Conservation (phyloP, 2,329 filamentous ascomycete genomes). For the Lachnellula willkommii region DNA sequence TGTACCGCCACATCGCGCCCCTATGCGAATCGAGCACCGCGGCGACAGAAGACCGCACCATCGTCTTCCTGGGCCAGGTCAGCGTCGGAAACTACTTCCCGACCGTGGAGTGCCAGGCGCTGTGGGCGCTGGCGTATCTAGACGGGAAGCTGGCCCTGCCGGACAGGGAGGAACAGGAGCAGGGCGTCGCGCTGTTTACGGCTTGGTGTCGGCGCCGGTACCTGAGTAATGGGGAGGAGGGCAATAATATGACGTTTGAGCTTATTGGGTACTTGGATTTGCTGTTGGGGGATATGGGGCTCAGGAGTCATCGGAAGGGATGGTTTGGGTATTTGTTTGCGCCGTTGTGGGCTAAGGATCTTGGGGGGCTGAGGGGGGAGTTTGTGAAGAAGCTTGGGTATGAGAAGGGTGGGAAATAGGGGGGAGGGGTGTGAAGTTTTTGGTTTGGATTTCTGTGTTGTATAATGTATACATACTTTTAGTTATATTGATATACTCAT, state of each 20-base stretch:
- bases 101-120: slow-evolving; percentile 25
- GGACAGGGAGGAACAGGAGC: slow-evolving; percentile 17
- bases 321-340: slow-evolving; percentile 26
- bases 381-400: slow-evolving; percentile 11
- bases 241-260: slow-evolving; percentile 27
- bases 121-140: slow-evolving; percentile 27
- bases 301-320: slow-evolving; percentile 26
- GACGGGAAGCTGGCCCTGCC: slow-evolving; percentile 23
- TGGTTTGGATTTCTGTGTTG: too few relatives aligned
- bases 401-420: background rate
- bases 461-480: too few relatives aligned
- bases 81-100: slow-evolving; percentile 23
- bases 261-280: slow-evolving; percentile 27
- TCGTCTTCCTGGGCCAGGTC: slow-evolving; percentile 26
- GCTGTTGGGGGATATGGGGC: slow-evolving; percentile 25
- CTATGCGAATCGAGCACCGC: slow-evolving; percentile 5
- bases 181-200: slow-evolving; percentile 21
- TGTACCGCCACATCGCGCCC: slow-evolving; percentile 26
- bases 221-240: slow-evolving; percentile 24
- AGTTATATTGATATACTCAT: too few relatives aligned
- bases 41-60: slow-evolving; percentile 21
- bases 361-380: slow-evolving; percentile 22
- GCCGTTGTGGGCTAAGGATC: slow-evolving; percentile 22
- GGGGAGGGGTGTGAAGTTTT: too few relatives aligned
- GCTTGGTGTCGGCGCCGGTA: slow-evolving; percentile 28